A percentile compares a stretch with the other conserved stretches of the same genome.
Evolutionary conservation across 257 asterid genomes (phyloP).

Genomic region (Solanum clarkiae): DNA sequence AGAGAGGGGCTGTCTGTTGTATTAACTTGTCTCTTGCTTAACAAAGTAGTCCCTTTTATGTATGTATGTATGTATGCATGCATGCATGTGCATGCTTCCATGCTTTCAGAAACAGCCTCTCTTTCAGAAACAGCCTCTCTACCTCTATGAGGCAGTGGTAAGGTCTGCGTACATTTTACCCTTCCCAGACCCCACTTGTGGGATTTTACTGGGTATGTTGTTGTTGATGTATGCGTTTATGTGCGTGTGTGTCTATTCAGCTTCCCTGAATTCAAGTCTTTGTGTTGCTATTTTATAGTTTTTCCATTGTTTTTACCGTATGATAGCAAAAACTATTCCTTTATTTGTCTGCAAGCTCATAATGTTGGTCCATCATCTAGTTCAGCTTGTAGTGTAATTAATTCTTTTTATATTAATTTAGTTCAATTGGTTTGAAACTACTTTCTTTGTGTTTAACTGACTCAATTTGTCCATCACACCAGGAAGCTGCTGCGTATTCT

Average conservation of each 20-base stretch:
- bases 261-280: background rate
- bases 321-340: background rate
- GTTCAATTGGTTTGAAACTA: background rate
- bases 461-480: constrained; percentile 2
- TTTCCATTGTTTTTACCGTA: background rate
- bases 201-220: no score
- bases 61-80: no score
- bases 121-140: no score
- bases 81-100: no score
- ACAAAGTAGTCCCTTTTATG: background rate
- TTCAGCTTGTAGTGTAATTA: background rate
- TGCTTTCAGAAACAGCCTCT: no score
- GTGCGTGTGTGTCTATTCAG: background rate
- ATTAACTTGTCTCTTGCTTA: background rate
- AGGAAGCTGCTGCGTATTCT: constrained; percentile 99
- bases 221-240: no score
- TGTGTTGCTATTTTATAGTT: background rate
- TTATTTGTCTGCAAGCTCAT: background rate
- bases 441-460: background rate
- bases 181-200: no score
- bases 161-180: no score
- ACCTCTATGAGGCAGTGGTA: no score
- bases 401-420: background rate
- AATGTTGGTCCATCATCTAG: background rate
- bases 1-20: background rate